Base-by-base conservation (phyloP, 2,329 filamentous ascomycete species). In the Simplicillium sp. region DNA sequence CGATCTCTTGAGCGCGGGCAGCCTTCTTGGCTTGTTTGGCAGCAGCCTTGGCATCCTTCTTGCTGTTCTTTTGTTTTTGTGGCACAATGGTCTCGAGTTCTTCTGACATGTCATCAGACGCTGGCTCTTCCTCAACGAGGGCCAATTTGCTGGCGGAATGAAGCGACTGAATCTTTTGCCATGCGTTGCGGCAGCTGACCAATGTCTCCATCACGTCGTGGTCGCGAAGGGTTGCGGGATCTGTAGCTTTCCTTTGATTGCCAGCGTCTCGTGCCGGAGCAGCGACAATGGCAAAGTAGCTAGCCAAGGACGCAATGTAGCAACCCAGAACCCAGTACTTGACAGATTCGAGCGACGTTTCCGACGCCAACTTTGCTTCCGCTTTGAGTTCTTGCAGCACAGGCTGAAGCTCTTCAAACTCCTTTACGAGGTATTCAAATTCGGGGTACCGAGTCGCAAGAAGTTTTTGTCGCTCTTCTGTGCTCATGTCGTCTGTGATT, bases 221-320 rank as follows among this genome's bases (percentile, higher is more conserved):
- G 40, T 95, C 86, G 45, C 87, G 81, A 34, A 98, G 66, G 50
- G 94, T 81, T n/a, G 73, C 69, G 5, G 90, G 84, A 41, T 85
- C 74, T 48, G 94, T 63, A 0, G 86, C 73, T 44, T 79, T 72
- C 11, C 65, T 61, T 0, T 66, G 61, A 7, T 70, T 71, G 29
- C 69, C 63, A 1, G 67, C 65, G 44, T 80, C 77, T 38, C 80
- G 71, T 2, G 81, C 74, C 1, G 87, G 82, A 1, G 87, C 94
- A 11, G 87, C 87, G n/a, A 98, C 67, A 29, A 97, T 75, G 31
- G 89, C 86, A 59, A 98, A 95, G 61, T 98, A 98, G 78, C 95
- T 89, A 37, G 85, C 82, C 50, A 98, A 70, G 1, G 87, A 75
- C 34, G 85, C 87, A 17, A 97, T 70, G 56, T 98, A 97, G 44